Conservation (phyloP, 192 early-diverging fungal species). For the Backusella macrospora region DNA sequence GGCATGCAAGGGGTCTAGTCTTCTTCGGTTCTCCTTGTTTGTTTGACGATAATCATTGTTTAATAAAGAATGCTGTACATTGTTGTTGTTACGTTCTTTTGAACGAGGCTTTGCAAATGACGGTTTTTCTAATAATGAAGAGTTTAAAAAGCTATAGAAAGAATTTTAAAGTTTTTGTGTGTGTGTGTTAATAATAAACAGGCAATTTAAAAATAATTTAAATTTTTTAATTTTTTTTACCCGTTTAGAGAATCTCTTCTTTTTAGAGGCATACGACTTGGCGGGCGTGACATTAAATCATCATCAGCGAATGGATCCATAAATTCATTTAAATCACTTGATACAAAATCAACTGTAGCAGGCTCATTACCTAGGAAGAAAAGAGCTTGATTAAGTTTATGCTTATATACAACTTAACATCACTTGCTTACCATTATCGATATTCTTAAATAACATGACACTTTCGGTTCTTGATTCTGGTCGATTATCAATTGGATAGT, state of each 20-base stretch:
- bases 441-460: constrained; percentile 29
- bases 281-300: constrained; percentile 16
- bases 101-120: constrained; percentile 11
- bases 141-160: neutral
- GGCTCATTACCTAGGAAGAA: constrained; percentile 18
- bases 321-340: constrained; percentile 26
- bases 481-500: neutral
- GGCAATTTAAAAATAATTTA: neutral
- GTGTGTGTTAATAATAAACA: neutral
- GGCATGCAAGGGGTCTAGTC: constrained; percentile 12
- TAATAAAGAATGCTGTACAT: neutral
- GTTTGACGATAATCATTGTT: neutral
- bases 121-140: neutral
- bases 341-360: constrained; percentile 24
- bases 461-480: constrained; percentile 22
- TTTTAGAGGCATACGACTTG: neutral
- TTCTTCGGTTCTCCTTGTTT: neutral
- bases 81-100: neutral
- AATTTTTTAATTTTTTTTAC: neutral
- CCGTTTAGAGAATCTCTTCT: constrained; percentile 6
- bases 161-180: neutral
- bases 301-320: neutral
- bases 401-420: too few species aligned
- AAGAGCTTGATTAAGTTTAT: neutral
- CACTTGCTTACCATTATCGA: constrained; percentile 25